A percentile compares a stretch with the other conserved stretches of the same genome.
Evolutionary conservation across 169 alveolate genomes (phyloP).

Genomic region (Fabrea salina): DNA sequence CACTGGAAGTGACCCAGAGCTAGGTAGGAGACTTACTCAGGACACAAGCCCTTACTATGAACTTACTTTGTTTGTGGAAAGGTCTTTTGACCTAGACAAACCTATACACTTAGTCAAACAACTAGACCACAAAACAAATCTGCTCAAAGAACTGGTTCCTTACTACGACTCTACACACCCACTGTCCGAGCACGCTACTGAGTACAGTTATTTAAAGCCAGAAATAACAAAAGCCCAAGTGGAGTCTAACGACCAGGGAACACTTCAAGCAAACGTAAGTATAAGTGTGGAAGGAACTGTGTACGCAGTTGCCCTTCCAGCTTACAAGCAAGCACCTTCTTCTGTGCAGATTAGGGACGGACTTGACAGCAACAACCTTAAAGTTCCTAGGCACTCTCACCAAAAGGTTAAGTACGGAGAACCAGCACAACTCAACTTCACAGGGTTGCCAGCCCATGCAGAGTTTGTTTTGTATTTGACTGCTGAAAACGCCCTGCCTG

Average conservation of each 20-base stretch:
- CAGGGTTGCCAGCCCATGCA: neutral
- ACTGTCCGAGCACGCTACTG: neutral
- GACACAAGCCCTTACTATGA: slow-evolving; percentile 1
- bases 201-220: neutral
- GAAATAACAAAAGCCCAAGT: neutral
- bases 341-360: slow-evolving; percentile 20
- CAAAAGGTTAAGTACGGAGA: neutral
- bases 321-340: neutral
- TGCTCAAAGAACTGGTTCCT: neutral
- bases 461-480: slow-evolving; percentile 20
- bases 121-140: neutral
- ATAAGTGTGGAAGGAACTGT: slow-evolving; percentile 12
- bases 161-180: neutral
- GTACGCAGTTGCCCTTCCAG: neutral
- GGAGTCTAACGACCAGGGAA: neutral
- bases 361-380: slow-evolving; percentile 1
- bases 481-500: slow-evolving; percentile 27
- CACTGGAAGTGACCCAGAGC: slow-evolving; percentile 20
- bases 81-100: neutral
- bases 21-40: slow-evolving; percentile 15
- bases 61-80: neutral
- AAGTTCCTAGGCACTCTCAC: slow-evolving; percentile 1
- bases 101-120: slow-evolving; percentile 12
- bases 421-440: neutral
- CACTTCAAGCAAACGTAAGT: neutral